Evolutionary conservation across 1,284 basidiomycete species (phyloP), one percentile per base, ranked within the genome.

Genomic region (Rhodotorula glutinis): DNA sequence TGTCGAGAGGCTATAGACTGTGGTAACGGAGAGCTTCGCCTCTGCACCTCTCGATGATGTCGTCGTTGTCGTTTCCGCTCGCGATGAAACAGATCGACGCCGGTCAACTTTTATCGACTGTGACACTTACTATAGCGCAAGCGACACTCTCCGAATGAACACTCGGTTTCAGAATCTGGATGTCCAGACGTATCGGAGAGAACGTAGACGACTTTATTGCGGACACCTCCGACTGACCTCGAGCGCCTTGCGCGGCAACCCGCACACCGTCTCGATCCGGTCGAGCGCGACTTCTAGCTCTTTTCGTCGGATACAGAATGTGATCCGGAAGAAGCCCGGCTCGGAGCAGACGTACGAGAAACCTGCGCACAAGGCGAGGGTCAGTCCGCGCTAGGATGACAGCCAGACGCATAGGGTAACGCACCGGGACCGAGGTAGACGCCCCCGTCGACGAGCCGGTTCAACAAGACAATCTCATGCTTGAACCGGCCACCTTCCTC

Each of bases 251-350:
- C 21, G 10, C 0, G 49, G 30, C 14, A 67, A 30, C 0, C 44
- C 51, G 23, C 57, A 60, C 11, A 64, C 43, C 25, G 17, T 38
- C 21, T 67, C 66, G 17, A 67, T 58, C 40, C 66, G n/a, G 17
- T 25, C 40, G 27, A 67, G 55, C 17, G 62, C 66, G 14, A 72
- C n/a, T n/a, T 49, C 51, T 8, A 70, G 60, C 46, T 62, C 57
- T 2, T 62, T 54, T 27, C 66, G 57, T 25, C 53, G 62, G 33
- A 75, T 58, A 23, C 74, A 71, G 49, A 75, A 75, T 1, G 74
- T 75, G 33, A 76, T 53, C n/a, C 75, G 61, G 62, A 75, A 76
- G 51, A 57, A 75, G 16, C 75, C 75, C 1, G 62, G 60, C 11
- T 53, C 51, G 13, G 62, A 25, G n/a, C 51, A 53, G 16, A 57